phyloP scores from a whole-genome alignment of 495 filamentous ascomycete species.

The Aspergillus carlsbadensis region DNA sequence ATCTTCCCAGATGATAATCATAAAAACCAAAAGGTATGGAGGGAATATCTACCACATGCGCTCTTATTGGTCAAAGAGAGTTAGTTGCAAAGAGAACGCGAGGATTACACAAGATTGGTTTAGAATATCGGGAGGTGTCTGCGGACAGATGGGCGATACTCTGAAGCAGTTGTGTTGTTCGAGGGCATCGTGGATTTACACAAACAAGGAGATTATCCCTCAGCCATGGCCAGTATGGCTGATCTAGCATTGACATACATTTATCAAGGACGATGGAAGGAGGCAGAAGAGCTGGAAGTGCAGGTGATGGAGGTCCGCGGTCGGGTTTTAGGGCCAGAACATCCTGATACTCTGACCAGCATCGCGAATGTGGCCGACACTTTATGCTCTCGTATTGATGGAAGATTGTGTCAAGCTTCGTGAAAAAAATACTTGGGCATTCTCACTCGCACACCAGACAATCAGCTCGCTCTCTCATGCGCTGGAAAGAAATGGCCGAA shows the following conservation, averaged over 20 bases:
- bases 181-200: background rate
- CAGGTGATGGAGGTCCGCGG: background rate
- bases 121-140: background rate
- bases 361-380: background rate
- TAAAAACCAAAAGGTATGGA: background rate
- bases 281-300: background rate
- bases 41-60: conserved; percentile 5
- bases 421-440: no score
- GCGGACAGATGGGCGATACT: background rate
- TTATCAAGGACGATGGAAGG: background rate
- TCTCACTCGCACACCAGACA: no score
- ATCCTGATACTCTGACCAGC: conserved; percentile 22
- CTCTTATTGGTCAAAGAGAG: background rate
- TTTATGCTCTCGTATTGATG: no score
- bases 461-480: no score
- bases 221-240: background rate
- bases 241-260: background rate
- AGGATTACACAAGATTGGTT: background rate
- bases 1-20: background rate
- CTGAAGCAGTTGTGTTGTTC: background rate
- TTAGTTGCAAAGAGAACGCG: background rate
- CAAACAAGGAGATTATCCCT: background rate
- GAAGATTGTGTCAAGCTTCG: no score
- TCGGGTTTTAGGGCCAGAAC: background rate
- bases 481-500: no score